phyloP scores from a whole-genome alignment of 495 filamentous ascomycete genomes.

The Penicillium manginii region DNA sequence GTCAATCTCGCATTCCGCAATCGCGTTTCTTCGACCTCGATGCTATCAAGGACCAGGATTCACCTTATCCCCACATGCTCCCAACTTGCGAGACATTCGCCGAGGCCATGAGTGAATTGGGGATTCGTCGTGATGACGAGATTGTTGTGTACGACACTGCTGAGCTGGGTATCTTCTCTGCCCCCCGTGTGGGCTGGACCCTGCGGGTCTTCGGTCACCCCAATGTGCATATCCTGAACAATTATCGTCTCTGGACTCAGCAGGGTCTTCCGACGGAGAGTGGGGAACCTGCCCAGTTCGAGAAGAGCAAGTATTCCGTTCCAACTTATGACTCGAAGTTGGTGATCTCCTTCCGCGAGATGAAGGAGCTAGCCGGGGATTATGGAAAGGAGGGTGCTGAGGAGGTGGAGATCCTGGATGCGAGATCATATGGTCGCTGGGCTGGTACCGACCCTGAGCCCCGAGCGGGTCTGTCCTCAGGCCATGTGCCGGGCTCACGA shows the following conservation, averaged over 20 bases:
- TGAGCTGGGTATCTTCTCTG: conserved; percentile 90
- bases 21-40: conserved; percentile 98
- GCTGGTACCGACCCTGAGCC: conserved; percentile 85
- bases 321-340: conserved; percentile 57
- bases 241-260: conserved; percentile 88
- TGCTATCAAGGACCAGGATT: conserved; percentile 80
- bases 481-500: conserved; percentile 88
- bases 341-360: conserved; percentile 75
- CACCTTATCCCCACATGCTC: conserved; percentile 96
- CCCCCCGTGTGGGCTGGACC: conserved; percentile 92
- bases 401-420: conserved; percentile 88
- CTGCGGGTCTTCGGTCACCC: conserved; percentile 86
- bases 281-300: conserved; percentile 67
- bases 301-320: conserved; percentile 57
- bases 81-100: conserved; percentile 80
- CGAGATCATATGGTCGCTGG: conserved; percentile 78
- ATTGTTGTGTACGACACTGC: conserved; percentile 91
- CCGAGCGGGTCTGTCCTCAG: conserved; percentile 80
- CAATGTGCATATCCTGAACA: conserved; percentile 90
- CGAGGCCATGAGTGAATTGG: conserved; percentile 82
- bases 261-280: conserved; percentile 79
- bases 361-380: conserved; percentile 75
- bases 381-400: conserved; percentile 77
- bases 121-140: conserved; percentile 82
- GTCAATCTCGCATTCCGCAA: conserved; percentile 75